These are phyloP conservation scores for Boechera divaricarpa DNA, from an alignment of 345 rosid genomes.

Conservation along the genomic window DNA sequence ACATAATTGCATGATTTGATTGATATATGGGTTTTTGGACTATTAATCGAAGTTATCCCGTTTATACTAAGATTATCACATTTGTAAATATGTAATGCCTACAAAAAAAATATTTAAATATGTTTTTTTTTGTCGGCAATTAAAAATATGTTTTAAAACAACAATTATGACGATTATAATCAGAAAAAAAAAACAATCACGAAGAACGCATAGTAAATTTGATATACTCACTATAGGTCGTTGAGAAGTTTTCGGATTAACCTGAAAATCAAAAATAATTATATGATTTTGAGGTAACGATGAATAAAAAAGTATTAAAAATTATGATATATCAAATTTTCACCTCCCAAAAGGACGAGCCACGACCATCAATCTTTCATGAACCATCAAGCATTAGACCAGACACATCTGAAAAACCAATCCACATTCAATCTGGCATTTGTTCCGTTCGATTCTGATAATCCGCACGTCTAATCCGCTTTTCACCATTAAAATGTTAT, in stretches of 20 bases:
- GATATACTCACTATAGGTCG: constrained; percentile 23
- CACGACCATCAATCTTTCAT: constrained; percentile 28
- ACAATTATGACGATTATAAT: not conserved
- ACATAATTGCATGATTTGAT: not conserved
- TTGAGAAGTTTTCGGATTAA: not conserved
- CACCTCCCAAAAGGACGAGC: constrained; percentile 35
- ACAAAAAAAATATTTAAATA: not conserved
- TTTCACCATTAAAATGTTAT: no score
- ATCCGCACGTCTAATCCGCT: no score
- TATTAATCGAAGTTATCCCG: constrained; percentile 18
- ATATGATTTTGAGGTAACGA: not conserved
- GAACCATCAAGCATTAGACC: constrained; percentile 13
- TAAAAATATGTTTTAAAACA: no score
- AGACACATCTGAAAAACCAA: not conserved
- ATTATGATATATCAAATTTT: not conserved
- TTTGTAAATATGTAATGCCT: not conserved
- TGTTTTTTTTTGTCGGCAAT: no score
- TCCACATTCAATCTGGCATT: not conserved
- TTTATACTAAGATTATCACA: constrained; percentile 2
- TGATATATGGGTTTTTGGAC: constrained; percentile 23
- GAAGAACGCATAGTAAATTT: not conserved
- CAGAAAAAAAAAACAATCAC: not conserved
- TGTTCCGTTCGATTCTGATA: no score
- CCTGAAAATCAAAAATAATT: not conserved
- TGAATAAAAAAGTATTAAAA: not conserved